Evolutionary conservation across 2,329 filamentous ascomycete genomes (phyloP), one percentile per base, ranked within the genome.

Genomic region (Aspergillus japonicus): DNA sequence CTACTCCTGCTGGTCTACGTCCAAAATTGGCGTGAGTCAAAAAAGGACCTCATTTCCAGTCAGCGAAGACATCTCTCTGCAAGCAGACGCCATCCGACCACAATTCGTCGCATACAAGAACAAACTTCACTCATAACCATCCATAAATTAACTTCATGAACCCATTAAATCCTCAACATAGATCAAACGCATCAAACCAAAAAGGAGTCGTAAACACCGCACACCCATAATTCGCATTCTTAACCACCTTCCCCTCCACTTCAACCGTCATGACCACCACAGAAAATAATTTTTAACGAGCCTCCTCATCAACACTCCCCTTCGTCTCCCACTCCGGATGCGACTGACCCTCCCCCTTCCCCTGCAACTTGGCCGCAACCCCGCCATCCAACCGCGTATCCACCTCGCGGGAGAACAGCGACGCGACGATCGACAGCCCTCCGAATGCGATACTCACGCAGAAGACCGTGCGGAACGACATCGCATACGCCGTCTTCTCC

Each of bases 381-480:
- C 21, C 52, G 2, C 16, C 16, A n/a, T 42, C 47, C n/a, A 54
- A 35, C 16, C n/a, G 4, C 2, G n/a, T 44, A 47, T 54, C 52
- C 1, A 54, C 52, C 16, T 24, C 16, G 8, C 12, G 24, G 7
- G 52, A 47, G 21, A 54, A 54, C 39, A 47, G 29, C 39, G 52
- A n/a, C 23, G 52, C 29, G n/a, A 54, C 33, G 8, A 54, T 44
- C 11, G 52, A 54, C 24, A 54, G 1, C 6, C 24, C 52, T 1
- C 39, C 52, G 31, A 54, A 54, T 10, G 52, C 52, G 47, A 54
- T 47, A n/a, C 39, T 54, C 23, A 23, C 52, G 24, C 44, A 19
- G 21, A 54, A 54, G 6, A 54, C 52, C 42, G 52, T 54, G n/a
- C 52, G 52, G 26, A 54, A 47, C 12, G 52, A 54, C 39, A 26